A percentile compares a stretch with the other conserved stretches of the same genome.
These are phyloP conservation scores for Rhizopogon salebrosus DNA, from an alignment of 768 basidiomycete genomes.

Conservation along the genomic window DNA sequence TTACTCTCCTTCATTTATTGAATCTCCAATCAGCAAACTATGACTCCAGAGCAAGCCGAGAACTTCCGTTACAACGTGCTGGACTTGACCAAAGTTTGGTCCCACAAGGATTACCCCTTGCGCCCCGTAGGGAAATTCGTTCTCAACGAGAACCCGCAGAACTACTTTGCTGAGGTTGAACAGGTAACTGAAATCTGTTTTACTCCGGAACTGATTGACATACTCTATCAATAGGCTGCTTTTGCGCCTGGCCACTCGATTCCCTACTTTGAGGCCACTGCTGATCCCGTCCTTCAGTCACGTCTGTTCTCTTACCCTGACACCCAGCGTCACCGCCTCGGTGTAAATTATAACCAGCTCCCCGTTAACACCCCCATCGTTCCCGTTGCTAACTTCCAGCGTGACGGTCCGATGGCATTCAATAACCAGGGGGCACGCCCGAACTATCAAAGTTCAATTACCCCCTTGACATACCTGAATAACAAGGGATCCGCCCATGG, in stretches of 20 bases:
- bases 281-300: conserved; percentile 91
- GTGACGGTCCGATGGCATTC: conserved; percentile 67
- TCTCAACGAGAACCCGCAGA: conserved; percentile 70
- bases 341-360: conserved; percentile 76
- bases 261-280: conserved; percentile 85
- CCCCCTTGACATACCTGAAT: conserved; percentile 60
- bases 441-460: conserved; percentile 80
- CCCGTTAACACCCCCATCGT: conserved; percentile 79
- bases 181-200: conserved; percentile 54
- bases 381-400: conserved; percentile 87
- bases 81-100: conserved; percentile 90
- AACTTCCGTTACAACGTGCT: conserved; percentile 86
- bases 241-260: conserved; percentile 87
- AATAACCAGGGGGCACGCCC: conserved; percentile 80
- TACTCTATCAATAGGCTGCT: conserved; percentile 42
- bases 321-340: conserved; percentile 82
- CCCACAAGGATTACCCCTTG: conserved; percentile 84
- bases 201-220: conserved; percentile 13
- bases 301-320: conserved; percentile 95
- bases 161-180: conserved; percentile 95
- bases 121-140: conserved; percentile 84
- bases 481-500: conserved; percentile 42
- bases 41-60: conserved; percentile 91
- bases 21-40: conserved; percentile 62
- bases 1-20: background rate